Base-by-base conservation (phyloP, 345 rosid species). In the Combretum micranthum region DNA sequence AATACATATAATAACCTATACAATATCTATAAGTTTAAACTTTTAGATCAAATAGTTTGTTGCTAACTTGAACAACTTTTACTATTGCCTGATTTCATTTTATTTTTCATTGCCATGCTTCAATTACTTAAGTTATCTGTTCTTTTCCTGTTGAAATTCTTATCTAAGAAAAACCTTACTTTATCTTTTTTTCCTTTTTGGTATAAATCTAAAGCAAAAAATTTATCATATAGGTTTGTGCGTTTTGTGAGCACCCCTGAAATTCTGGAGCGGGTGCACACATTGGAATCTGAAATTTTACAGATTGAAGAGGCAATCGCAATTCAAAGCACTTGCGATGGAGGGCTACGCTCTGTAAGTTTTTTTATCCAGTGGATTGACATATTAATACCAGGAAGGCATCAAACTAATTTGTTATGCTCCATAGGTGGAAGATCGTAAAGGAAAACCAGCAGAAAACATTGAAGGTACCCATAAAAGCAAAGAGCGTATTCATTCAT, bases 241-340 rank as follows among this genome's bases (percentile, higher is more conserved):
- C 99, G 99, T 22, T 93, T 93, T 72, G 97, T 93, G 64, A 93
- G 92, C 67, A 90, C 87, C 65, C 97, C 97, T 0, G 97, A 87
- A 80, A 67, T 90, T 42, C 58, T 93, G 66, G 97, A 93, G 62
- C 76, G 97, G 53, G 95, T 87, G 44, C 69, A 85, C 60, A 72
- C 80, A 14, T 59, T 83, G 49, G 99, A 93, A 77, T 87, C 96
- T 46, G 99, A 93, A 83, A 87, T 93, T 60, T 67, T 81, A 68
- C 99, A 93, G 78, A 87, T 90, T 47, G 88, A 81, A 58, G 90
- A 87, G 76, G 99, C 96, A 63, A 83, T 89, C 76, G 78, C 78
- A 32, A 79, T 77, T 54, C 99, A 87, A 73, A 75, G 82, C 79
- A 89, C 77, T 63, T 75, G 52, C 56, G 84, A 83, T 20, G 69